Conservation (phyloP, 2,329 filamentous ascomycete genomes). For the Hymenoscyphus occultus region DNA sequence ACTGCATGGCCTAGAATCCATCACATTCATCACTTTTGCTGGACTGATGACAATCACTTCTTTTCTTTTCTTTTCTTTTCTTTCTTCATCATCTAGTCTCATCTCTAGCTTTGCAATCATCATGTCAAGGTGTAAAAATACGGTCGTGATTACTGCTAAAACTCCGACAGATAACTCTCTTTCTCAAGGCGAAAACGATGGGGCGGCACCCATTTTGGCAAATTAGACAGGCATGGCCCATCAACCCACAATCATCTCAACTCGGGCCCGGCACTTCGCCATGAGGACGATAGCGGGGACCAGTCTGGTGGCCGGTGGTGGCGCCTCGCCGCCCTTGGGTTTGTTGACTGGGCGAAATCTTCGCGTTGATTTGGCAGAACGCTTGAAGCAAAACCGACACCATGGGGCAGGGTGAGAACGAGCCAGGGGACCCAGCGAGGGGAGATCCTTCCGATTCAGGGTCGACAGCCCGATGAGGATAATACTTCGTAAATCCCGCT, state of each 20-base stretch:
- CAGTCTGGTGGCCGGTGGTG: not conserved
- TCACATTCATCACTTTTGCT: not conserved
- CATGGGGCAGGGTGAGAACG: conserved; percentile 13
- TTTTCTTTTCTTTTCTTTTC: not conserved
- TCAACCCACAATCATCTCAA: not conserved
- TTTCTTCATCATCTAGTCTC: not conserved
- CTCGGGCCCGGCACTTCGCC: conserved; percentile 5
- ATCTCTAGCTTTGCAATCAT: not conserved
- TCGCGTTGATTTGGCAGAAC: conserved; percentile 4
- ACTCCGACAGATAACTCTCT: not conserved
- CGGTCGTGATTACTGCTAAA: not conserved
- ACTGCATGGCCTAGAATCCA: conserved; percentile 3
- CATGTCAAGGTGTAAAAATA: not conserved
- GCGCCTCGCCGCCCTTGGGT: conserved; percentile 8
- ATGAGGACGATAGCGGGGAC: not conserved
- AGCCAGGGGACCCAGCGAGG: conserved; percentile 9
- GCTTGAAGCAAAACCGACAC: conserved; percentile 18
- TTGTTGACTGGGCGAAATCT: conserved; percentile 11
- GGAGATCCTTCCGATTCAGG: conserved; percentile 13
- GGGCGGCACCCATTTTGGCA: not conserved
- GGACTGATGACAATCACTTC: not conserved
- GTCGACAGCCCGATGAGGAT: conserved; percentile 11
- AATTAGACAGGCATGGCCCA: not conserved
- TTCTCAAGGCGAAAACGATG: not conserved
- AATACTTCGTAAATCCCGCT: not conserved